A percentile compares a stretch with the other conserved stretches of the same genome.
These are phyloP conservation scores for Artomyces pyxidatus DNA, from an alignment of 768 basidiomycete species.

Conservation along the genomic window DNA sequence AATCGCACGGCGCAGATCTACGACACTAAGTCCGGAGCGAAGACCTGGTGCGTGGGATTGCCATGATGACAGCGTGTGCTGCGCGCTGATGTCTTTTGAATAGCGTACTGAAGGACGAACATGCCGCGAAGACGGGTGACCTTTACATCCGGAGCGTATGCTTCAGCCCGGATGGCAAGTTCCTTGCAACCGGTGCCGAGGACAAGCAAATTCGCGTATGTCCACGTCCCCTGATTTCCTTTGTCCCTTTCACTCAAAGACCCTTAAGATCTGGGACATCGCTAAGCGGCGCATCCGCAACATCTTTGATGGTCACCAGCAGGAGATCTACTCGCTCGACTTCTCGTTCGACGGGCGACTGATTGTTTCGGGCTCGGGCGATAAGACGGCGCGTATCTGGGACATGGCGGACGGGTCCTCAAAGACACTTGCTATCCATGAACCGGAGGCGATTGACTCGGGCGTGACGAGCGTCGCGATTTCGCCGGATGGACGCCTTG, in stretches of 20 bases:
- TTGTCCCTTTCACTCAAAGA: neutral
- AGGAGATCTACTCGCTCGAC: conserved; percentile 92
- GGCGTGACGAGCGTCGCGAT: conserved; percentile 56
- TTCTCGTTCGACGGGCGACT: conserved; percentile 81
- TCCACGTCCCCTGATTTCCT: conserved; percentile 7
- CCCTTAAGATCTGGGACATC: conserved; percentile 82
- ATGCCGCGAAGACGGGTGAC: conserved; percentile 67
- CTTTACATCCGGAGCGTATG: conserved; percentile 85
- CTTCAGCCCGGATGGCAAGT: conserved; percentile 67
- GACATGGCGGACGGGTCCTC: conserved; percentile 40
- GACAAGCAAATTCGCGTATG: conserved; percentile 85
- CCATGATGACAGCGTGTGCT: neutral
- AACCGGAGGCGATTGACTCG: conserved; percentile 45
- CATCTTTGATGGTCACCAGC: conserved; percentile 81
- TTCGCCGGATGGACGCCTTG: conserved; percentile 48
- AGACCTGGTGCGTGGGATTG: conserved; percentile 61
- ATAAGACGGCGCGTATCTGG: conserved; percentile 56
- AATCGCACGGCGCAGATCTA: conserved; percentile 95
- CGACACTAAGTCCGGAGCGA: conserved; percentile 79
- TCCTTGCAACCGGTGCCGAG: conserved; percentile 76
- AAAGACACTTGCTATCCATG: conserved; percentile 39
- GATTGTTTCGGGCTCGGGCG: conserved; percentile 87
- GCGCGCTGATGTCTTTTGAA: neutral
- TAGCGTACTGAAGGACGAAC: conserved; percentile 74
- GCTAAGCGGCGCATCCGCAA: conserved; percentile 68